Evolutionary conservation across 768 basidiomycete species (phyloP).

Genomic region (Thelephora ganbajun): DNA sequence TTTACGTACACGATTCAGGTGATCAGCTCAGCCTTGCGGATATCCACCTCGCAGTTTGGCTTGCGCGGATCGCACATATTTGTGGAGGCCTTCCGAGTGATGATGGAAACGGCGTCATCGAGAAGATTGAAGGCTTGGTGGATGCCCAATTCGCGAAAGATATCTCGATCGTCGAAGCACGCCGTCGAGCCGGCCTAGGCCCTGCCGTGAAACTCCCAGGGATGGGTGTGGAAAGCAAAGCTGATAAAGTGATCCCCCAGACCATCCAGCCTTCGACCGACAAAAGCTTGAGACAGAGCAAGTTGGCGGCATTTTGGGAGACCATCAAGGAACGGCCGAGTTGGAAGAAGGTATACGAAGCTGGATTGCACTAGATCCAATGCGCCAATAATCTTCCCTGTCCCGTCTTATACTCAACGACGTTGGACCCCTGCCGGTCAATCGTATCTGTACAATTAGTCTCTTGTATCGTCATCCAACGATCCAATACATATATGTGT

Average conservation of each 20-base stretch:
- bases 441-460: neutral
- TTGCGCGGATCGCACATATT: constrained; percentile 43
- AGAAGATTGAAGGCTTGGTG: constrained; percentile 37
- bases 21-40: constrained; percentile 78
- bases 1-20: constrained; percentile 28
- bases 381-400: neutral
- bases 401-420: too few species aligned
- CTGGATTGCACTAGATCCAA: constrained; percentile 27
- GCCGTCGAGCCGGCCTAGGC: constrained; percentile 16
- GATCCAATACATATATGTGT: neutral
- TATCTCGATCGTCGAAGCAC: constrained; percentile 19
- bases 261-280: constrained; percentile 9
- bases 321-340: constrained; percentile 47
- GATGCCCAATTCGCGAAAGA: constrained; percentile 34
- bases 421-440: neutral
- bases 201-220: constrained; percentile 1
- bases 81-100: constrained; percentile 38
- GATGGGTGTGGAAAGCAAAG: constrained; percentile 4
- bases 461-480: neutral
- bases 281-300: constrained; percentile 25
- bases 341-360: constrained; percentile 53
- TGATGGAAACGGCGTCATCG: constrained; percentile 34
- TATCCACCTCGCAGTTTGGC: constrained; percentile 68
- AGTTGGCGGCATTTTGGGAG: constrained; percentile 65
- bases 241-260: neutral